Conservation (phyloP, 2,329 filamentous ascomycete species). For the Pestalotiopsis sp. region DNA sequence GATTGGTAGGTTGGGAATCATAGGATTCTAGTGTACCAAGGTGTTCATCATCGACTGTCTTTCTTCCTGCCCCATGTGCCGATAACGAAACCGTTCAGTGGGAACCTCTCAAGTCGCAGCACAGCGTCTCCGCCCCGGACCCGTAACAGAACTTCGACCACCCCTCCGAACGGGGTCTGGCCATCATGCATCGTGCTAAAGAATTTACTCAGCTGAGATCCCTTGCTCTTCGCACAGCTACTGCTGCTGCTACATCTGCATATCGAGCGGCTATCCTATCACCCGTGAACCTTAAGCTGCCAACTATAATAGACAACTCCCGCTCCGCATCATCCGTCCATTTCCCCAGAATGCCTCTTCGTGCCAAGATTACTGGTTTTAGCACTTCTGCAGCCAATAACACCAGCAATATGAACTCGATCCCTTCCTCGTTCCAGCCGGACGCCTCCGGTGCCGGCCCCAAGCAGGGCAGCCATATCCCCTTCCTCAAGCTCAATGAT, state of each 20-base stretch:
- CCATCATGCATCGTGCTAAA: neutral
- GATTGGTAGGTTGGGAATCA: neutral
- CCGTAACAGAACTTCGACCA: neutral
- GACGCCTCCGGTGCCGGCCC: slow-evolving; percentile 41
- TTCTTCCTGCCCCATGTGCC: neutral
- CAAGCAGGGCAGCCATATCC: slow-evolving; percentile 48
- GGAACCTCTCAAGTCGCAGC: neutral
- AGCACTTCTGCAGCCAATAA: no score
- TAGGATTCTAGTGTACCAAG: neutral
- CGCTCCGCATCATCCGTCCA: neutral
- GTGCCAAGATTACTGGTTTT: neutral
- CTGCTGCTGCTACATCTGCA: neutral
- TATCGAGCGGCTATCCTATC: neutral
- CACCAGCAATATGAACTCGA: slow-evolving; percentile 43
- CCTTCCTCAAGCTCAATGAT: slow-evolving; percentile 72
- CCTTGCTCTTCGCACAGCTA: neutral
- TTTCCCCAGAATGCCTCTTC: neutral
- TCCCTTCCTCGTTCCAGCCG: slow-evolving; percentile 40
- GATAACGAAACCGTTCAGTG: neutral
- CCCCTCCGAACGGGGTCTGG: neutral
- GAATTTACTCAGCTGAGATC: neutral
- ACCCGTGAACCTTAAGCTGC: neutral
- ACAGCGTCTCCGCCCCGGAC: neutral
- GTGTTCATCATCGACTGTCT: neutral
- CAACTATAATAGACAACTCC: neutral